Evolutionary conservation across 441 rosid species (phyloP).

Genomic region (Flueggea neowawraea): DNA sequence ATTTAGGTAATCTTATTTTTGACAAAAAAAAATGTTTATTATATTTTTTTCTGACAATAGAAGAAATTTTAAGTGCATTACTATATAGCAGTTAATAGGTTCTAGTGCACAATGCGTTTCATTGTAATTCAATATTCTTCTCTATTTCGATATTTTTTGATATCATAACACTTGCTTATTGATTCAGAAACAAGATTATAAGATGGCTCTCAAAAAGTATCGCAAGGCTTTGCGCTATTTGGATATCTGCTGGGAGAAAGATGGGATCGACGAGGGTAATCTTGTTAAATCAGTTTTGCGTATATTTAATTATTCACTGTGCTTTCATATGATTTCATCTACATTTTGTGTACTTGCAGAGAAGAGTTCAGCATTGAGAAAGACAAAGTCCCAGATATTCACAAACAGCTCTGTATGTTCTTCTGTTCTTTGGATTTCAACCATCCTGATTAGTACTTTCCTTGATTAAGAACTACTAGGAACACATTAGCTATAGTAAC

Average conservation of each 20-base stretch:
- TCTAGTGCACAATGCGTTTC: too few species aligned
- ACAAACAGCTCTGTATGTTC: slow-evolving; percentile 85
- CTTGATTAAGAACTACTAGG: too few species aligned
- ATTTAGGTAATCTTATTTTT: too few species aligned
- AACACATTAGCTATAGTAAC: neutral
- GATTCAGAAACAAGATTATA: slow-evolving; percentile 76
- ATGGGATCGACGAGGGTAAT: slow-evolving; percentile 88
- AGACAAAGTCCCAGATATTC: slow-evolving; percentile 87
- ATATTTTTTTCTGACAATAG: too few species aligned
- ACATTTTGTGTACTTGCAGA: slow-evolving; percentile 37
- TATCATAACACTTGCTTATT: neutral
- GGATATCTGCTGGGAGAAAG: slow-evolving; percentile 99
- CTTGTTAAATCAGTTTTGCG: neutral
- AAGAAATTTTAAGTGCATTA: too few species aligned
- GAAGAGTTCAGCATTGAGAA: slow-evolving; percentile 75
- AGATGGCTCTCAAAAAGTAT: slow-evolving; percentile 93
- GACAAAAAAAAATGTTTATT: too few species aligned
- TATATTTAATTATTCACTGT: neutral
- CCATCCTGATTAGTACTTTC: neutral
- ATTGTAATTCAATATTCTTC: too few species aligned
- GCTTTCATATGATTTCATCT: neutral
- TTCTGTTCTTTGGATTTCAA: neutral
- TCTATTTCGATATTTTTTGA: neutral
- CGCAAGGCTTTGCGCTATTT: slow-evolving; percentile 86
- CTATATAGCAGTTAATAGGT: too few species aligned